Conservation (phyloP, 148 eudicot species). For the Chenopodium formosanum region DNA sequence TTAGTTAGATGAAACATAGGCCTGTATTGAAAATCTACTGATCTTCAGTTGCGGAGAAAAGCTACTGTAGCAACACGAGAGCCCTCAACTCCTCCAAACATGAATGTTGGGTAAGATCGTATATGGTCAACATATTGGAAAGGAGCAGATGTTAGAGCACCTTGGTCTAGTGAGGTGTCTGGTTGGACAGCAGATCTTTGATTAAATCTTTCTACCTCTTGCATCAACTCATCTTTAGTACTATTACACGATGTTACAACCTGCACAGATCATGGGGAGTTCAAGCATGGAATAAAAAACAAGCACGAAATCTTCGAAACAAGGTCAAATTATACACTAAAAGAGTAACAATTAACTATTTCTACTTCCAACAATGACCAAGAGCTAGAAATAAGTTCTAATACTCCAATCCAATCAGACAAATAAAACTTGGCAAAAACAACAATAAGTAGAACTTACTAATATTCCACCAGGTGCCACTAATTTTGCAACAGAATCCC, state of each 20-base stretch:
- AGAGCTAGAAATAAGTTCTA: background rate
- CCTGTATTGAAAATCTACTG: slow-evolving; percentile 19
- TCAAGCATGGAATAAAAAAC: background rate
- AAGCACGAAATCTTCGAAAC: background rate
- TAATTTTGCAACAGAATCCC: slow-evolving; percentile 81
- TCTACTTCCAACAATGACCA: background rate
- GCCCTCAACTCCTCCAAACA: slow-evolving; percentile 94
- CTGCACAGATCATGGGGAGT: slow-evolving; percentile 33
- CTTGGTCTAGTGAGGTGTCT: slow-evolving; percentile 39
- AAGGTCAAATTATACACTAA: background rate
- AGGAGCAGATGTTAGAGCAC: slow-evolving; percentile 29
- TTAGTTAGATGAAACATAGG: slow-evolving; percentile 18
- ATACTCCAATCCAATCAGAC: background rate
- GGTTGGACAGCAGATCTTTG: slow-evolving; percentile 48
- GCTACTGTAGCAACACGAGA: slow-evolving; percentile 95
- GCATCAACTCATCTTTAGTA: slow-evolving; percentile 90
- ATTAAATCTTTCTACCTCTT: slow-evolving; percentile 76
- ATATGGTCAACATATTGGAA: slow-evolving; percentile 83
- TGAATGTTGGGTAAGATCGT: slow-evolving; percentile 84
- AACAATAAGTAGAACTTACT: slow-evolving; percentile 42
- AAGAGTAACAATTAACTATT: no score
- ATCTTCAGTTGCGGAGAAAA: slow-evolving; percentile 59
- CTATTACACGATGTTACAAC: slow-evolving; percentile 92
- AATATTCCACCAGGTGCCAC: slow-evolving; percentile 89
- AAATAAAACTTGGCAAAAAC: background rate